Evolutionary conservation across 139 green algal species (phyloP), one percentile per base, ranked within the genome.

Genomic region (Picocystis salinarum): DNA sequence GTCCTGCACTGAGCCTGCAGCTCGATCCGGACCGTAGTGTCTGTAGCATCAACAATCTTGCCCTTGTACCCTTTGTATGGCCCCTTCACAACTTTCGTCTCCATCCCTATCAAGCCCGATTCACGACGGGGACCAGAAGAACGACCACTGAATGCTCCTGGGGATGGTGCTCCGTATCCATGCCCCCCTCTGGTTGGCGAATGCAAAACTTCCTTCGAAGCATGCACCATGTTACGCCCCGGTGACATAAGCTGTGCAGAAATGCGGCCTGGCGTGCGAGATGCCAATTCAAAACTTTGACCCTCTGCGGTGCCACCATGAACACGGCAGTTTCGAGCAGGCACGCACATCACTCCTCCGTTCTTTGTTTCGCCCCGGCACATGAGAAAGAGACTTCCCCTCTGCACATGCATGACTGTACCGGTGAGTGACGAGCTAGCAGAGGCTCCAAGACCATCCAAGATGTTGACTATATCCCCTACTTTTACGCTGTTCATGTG

Each of bases 1-100:
- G 68, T 71, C 31, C 71, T 72, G 49, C 73, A 77, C 64, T 83
- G 70, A 3, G 82, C 86, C 42, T 93, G 79, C 42, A 93, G 55
- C 76, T 93, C 82, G 53, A 77, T 40, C 2, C 73, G 63, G n/a
- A 79, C 61, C 30, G 83, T 75, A 12, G 76, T 83, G 17, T 58
- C 65, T 4, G 76, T 88, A 39, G 77, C 73, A n/a, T 72, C 65
- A 41, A 81, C 67, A 5, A 93, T 70, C 6, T 70, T 63, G 1
- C 82, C 82, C 1, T 55, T 57, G 67, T 92, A 93, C 23, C 82
- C 71, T 34, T 79, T 71, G 62, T 76, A 85, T 3, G 64, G 69
- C 1, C 73, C 73, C 28, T 67, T 63, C 31, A 29, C 46, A 13
- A 85, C 67, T 4, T 53, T 67, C 31, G 81, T 41, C 4, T 20